Evolutionary conservation across 257 asterid genomes (phyloP), one percentile per base, ranked within the genome.

Genomic region (Ilex aquifolium): DNA sequence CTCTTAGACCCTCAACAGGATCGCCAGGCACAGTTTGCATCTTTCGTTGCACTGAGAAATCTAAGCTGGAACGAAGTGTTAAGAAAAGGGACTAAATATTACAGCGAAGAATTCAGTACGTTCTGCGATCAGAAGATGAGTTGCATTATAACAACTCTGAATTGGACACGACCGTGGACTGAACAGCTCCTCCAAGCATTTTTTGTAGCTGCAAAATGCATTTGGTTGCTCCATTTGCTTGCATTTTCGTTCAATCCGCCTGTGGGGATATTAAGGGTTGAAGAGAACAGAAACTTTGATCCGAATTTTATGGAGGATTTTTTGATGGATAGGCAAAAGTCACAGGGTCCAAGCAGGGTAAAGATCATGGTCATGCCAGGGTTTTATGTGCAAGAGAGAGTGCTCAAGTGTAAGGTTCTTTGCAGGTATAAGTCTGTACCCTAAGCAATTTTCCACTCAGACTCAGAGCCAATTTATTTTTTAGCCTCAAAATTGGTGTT

Each of bases 61-160:
- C 76, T 92, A 16, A 89, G 96, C 61, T 92, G 99, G 99, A 85
- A 85, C 29, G 91, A 92, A 60, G 99, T 92, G 5, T 40, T 89
- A 66, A 76, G 88, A 8, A 92, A 87, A 52, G 99, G 99, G 79
- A 89, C 99, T 0, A 92, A 85, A 76, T 85, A 78, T 55, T 89
- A 92, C 69, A 89, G 99, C 11, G 99, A 85, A 29, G 97, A 92
- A 17, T 89, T 92, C 54, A 89, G 97, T 60, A 87, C 67, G 74
- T 92, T 89, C 30, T 92, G 99, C 44, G 99, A 92, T 76, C 82
- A 92, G 78, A 92, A 89, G 51, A 92, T 92, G 99, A 87, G 89
- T 62, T 80, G 76, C 21, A 78, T 92, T 6, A 79, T 87, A 3
- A 50, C 79, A 1, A 64, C 77, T 7, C 69, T 92, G 7, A 88